These are phyloP conservation scores for Psidium guajava DNA, from an alignment of 345 rosid species.

Conservation along the genomic window DNA sequence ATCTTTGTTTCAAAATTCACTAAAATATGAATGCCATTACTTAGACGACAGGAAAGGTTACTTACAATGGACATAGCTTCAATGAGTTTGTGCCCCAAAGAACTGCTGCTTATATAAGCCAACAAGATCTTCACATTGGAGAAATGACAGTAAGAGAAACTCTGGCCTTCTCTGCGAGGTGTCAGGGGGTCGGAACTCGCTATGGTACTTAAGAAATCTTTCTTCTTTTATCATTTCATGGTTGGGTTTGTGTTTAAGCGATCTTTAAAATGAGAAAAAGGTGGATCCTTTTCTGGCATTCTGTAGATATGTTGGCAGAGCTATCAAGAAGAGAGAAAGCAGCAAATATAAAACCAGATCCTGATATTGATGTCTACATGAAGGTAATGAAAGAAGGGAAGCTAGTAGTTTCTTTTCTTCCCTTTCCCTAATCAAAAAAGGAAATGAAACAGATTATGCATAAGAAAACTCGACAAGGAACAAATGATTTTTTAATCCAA, in stretches of 20 bases:
- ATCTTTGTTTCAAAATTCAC: neutral
- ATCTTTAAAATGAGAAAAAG: neutral
- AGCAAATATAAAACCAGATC: constrained; percentile 27
- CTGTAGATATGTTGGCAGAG: constrained; percentile 35
- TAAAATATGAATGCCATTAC: neutral
- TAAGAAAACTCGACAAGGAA: neutral
- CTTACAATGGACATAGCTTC: constrained; percentile 36
- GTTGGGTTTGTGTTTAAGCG: neutral
- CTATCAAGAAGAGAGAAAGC: constrained; percentile 34
- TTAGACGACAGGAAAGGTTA: constrained; percentile 30
- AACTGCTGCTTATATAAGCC: constrained; percentile 59
- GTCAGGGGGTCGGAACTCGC: constrained; percentile 65
- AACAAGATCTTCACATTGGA: constrained; percentile 68
- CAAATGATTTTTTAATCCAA: neutral
- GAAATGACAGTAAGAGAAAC: constrained; percentile 90
- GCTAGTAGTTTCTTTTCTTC: neutral
- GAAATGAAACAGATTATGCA: neutral
- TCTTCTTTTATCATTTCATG: neutral
- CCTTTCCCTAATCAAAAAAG: neutral
- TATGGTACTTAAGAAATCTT: constrained; percentile 18
- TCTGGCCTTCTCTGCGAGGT: constrained; percentile 73
- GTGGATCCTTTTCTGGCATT: neutral
- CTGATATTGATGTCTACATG: constrained; percentile 34
- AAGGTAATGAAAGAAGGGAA: constrained; percentile 13
- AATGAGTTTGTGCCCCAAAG: constrained; percentile 37